Base-by-base conservation (phyloP, 2,329 filamentous ascomycete genomes). In the Aspergillus phoenicis region DNA sequence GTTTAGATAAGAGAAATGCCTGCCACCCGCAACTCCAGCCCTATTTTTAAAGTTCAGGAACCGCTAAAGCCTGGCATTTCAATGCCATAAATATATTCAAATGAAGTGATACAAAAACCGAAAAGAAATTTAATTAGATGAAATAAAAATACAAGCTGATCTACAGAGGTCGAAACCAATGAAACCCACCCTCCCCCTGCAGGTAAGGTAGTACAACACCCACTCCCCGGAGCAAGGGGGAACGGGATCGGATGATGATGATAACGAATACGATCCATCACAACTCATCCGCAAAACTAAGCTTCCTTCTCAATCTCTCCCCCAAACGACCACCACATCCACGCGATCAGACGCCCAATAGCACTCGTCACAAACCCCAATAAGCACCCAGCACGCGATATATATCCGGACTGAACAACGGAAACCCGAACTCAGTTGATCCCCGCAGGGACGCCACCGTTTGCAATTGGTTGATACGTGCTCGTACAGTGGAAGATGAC, bases 261-360 rank as follows among this genome's bases (percentile, higher is more conserved):
- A 2, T 20, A 20, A 20, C 20, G 20, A 20, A 20, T 20, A 20
- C 20, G 20, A 20, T 20, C 20, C 20, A 43, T 52, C 51, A 55
- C 26, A 30, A 24, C 24, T 30, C 15, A 51, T 55, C 39, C 3
- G 38, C 52, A 41, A 41, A 55, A 30, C 24, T 33, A 28, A 39
- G 33, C 39, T 20, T 58, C 20, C 17, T 43, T 53, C 79, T 75
- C 63, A 82, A 61, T 47, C 54, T 71, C 48, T 75, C 73, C 2
- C 2, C 82, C 82, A 62, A 77, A 83, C 24, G 71, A 70, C 80
- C 79, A 83, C 24, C 84, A 63, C 55, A 82, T 59, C 28, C 80
- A 68, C 2, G 81, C 80, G 5, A 77, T 76, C 1, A 81, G 80
- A 20, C 73, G 58, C n/a, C 73, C 71, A 73, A 78, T 7, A 7